Evolutionary conservation across 2,329 filamentous ascomycete species (phyloP).

Genomic region (Tolypocladium paradoxum): DNA sequence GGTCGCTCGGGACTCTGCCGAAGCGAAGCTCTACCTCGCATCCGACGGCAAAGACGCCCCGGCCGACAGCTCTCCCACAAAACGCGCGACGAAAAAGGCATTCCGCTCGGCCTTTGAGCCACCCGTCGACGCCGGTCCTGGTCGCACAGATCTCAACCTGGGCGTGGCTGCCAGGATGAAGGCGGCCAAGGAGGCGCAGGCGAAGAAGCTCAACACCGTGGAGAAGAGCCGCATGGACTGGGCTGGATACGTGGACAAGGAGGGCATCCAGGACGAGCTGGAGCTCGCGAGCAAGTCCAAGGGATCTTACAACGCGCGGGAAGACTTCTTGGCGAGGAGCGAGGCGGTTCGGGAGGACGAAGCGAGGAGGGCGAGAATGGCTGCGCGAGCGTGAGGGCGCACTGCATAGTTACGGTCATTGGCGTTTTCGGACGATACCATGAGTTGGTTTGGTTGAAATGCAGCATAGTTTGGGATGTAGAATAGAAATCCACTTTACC

Average conservation of each 20-base stretch:
- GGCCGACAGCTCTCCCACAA: constrained; percentile 21
- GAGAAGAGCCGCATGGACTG: constrained; percentile 66
- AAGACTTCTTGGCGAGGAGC: constrained; percentile 56
- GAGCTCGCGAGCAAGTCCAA: constrained; percentile 55
- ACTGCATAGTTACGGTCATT: neutral
- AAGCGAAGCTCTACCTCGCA: constrained; percentile 53
- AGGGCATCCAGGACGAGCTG: constrained; percentile 59
- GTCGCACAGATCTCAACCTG: constrained; percentile 47
- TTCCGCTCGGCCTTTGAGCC: constrained; percentile 56
- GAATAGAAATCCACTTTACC: too few relatives aligned
- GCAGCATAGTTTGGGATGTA: neutral
- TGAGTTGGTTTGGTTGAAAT: neutral
- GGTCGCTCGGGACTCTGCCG: constrained; percentile 53
- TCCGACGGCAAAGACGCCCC: constrained; percentile 27
- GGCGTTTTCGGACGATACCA: neutral
- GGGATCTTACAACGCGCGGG: constrained; percentile 48
- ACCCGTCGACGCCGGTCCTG: constrained; percentile 28
- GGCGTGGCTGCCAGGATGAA: constrained; percentile 38
- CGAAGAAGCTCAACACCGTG: constrained; percentile 58
- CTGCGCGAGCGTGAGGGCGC: constrained; percentile 18
- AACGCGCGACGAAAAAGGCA: constrained; percentile 39
- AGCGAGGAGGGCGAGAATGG: constrained; percentile 40
- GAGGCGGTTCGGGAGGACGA: constrained; percentile 53
- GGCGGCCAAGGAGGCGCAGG: constrained; percentile 37
- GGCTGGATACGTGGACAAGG: constrained; percentile 61